These are phyloP conservation scores for Asclepias syriaca DNA, from an alignment of 257 asterid species.

Conservation along the genomic window DNA sequence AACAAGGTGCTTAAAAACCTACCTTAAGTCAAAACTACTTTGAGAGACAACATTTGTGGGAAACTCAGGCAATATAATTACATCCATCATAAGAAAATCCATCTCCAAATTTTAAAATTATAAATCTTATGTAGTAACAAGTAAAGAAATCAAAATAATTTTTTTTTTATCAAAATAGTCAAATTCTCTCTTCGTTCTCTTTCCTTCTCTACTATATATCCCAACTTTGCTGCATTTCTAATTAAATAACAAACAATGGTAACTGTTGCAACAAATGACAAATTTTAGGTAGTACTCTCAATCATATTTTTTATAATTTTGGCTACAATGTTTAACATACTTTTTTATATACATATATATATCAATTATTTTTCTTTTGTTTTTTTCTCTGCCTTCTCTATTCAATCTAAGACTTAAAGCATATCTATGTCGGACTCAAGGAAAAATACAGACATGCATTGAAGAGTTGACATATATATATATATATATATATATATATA, in stretches of 20 bases:
- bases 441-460: not conserved
- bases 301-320: not conserved
- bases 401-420: not conserved
- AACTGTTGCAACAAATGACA: too few relatives aligned
- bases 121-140: too few relatives aligned
- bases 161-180: not conserved
- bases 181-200: not conserved
- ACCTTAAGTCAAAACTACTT: constrained; percentile 17
- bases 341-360: not conserved
- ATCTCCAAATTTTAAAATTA: too few relatives aligned
- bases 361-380: too few relatives aligned
- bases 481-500: too few relatives aligned
- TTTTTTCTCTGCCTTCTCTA: not conserved
- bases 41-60: constrained; percentile 8
- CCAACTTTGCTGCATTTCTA: not conserved
- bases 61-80: constrained; percentile 9
- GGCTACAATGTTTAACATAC: not conserved
- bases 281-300: not conserved
- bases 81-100: constrained; percentile 3
- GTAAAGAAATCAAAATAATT: too few relatives aligned
- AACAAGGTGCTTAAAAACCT: constrained; percentile 20
- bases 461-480: too few relatives aligned
- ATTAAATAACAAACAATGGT: not conserved
- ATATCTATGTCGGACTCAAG: not conserved
- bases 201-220: not conserved